These are phyloP conservation scores for Saccharomycopsis lassenensis DNA, from an alignment of 805 yeast genomes.

Conservation along the genomic window DNA sequence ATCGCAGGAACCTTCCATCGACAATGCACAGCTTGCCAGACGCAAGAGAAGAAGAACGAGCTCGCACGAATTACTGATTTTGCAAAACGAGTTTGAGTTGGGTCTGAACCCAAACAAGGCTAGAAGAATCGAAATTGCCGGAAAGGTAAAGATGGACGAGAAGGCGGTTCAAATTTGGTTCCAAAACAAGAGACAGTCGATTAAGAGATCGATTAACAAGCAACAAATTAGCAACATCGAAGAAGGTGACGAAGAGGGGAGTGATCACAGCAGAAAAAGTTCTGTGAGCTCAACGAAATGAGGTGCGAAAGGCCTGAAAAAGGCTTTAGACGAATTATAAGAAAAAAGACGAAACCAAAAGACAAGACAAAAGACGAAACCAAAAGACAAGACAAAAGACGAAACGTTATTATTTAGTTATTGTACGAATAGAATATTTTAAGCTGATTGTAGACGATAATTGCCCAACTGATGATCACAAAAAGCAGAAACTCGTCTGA, in stretches of 20 bases:
- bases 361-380: no score
- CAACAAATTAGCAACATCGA: no score
- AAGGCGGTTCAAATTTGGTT: constrained; percentile 98
- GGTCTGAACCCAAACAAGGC: constrained; percentile 77
- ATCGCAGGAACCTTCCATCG: constrained; percentile 70
- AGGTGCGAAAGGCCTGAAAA: no score
- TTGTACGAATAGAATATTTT: no score
- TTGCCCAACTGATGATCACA: no score
- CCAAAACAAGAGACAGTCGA: constrained; percentile 85
- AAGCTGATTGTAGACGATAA: no score
- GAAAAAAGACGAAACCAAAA: no score
- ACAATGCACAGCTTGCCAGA: constrained; percentile 86
- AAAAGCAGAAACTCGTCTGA: no score
- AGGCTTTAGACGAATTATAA: no score
- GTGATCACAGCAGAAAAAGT: background rate
- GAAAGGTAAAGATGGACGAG: constrained; percentile 83
- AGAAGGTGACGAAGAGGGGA: constrained; percentile 3
- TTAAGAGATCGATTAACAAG: constrained; percentile 51
- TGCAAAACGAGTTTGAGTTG: constrained; percentile 65
- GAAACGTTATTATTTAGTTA: no score
- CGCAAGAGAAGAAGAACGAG: constrained; percentile 94
- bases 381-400: no score
- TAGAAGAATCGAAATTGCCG: constrained; percentile 69
- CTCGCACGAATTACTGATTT: constrained; percentile 69
- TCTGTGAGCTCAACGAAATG: no score